Evolutionary conservation across 768 basidiomycete species (phyloP).

Genomic region (Butyriboletus loyo): DNA sequence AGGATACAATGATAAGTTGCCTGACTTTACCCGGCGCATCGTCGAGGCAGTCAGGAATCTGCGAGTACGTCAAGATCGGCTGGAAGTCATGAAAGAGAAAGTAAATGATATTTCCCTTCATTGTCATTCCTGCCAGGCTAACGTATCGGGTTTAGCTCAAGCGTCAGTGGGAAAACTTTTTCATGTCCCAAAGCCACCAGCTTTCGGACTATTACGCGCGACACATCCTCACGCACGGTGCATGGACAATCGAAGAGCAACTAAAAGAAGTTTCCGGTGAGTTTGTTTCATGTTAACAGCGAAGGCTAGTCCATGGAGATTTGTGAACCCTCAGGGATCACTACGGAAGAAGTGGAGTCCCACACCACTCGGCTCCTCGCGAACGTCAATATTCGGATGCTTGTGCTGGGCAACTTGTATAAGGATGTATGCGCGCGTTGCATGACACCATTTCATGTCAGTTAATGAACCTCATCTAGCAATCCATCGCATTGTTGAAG

Average conservation of each 20-base stretch:
- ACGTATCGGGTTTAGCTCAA: constrained; percentile 47
- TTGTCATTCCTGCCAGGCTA: neutral
- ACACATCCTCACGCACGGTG: constrained; percentile 65
- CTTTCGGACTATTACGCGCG: constrained; percentile 74
- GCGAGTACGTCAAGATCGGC: constrained; percentile 63
- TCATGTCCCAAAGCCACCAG: constrained; percentile 77
- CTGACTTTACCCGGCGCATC: constrained; percentile 68
- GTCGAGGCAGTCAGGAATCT: constrained; percentile 65
- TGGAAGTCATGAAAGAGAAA: constrained; percentile 82
- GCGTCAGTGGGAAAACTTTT: constrained; percentile 83
- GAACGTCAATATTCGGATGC: constrained; percentile 62
- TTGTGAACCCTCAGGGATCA: constrained; percentile 51
- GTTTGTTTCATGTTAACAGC: constrained; percentile 27
- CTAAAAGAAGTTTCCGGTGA: constrained; percentile 70
- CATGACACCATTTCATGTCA: neutral
- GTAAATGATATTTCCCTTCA: constrained; percentile 37
- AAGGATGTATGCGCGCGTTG: constrained; percentile 58
- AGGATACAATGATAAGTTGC: constrained; percentile 92
- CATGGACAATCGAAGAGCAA: constrained; percentile 78
- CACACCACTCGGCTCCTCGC: constrained; percentile 62
- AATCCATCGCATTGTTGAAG: constrained; percentile 71
- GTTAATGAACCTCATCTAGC: constrained; percentile 41
- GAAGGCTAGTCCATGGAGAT: neutral
- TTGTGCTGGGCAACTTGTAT: constrained; percentile 82
- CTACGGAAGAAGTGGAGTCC: constrained; percentile 61